Evolutionary conservation across 257 asterid genomes (phyloP), one percentile per base, ranked within the genome.

Genomic region (Nicotiana attenuata): DNA sequence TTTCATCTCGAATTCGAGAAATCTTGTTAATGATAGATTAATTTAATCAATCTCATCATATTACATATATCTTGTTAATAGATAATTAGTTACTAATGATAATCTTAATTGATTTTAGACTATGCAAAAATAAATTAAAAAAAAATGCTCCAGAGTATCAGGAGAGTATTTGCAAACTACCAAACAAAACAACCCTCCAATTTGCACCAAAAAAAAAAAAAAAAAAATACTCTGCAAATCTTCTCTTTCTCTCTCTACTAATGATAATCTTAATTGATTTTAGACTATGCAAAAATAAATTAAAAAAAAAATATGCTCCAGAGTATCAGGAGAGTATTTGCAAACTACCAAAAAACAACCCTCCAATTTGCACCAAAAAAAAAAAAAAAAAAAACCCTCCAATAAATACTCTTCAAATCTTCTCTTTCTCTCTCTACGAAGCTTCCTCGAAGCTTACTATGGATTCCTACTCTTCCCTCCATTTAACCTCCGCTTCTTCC

Each of bases 391-490:
- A 14, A 24, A 14, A 47, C 61, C 61, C 76, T 65, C 85, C 87
- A 89, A 73, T 73, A 47, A 73, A 73, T 73, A 22, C 78, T 69
- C 78, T 69, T 41, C 11, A 8, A 59, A 45, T 64, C 77, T 68
- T 64, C 45, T 14, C 41, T 22, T 26, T 82, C 87, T 83, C 91
- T 83, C 88, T 22, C 82, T 63, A 87, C 19, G 97, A 92, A 93
- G 47, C 85, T 92, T 92, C 97, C 66, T 73, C 80, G 95, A 92
- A 93, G 88, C 87, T 90, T 85, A 86, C 90, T 53, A 83, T 87
- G 89, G 61, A 73, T 84, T 59, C 71, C 76, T 29, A 33, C 84
- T 64, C 9, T 86, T 15, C 82, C 31, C n/a, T 73, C 41, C 80
- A 76, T 84, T 81, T 82, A 85, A 85, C 55, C 81, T 28, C 79